phyloP scores from a whole-genome alignment of 306 rosid species.

The Dalbergia cochinchinensis region DNA sequence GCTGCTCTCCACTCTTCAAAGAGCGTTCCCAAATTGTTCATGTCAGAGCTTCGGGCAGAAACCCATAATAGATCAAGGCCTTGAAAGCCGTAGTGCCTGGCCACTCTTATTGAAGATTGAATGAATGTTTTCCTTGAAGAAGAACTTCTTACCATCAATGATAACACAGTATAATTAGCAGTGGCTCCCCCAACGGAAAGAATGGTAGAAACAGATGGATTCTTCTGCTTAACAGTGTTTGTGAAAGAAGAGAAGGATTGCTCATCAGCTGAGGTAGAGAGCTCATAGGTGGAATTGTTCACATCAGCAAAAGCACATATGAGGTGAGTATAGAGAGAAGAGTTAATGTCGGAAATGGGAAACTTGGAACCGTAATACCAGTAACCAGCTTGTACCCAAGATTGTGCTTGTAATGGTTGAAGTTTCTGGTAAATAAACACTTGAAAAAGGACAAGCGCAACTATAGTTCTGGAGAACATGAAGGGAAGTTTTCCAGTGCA shows the following conservation, averaged over 20 bases:
- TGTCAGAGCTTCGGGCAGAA: conserved; percentile 37
- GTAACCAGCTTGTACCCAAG: conserved; percentile 50
- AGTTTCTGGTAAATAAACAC: too few relatives aligned
- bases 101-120: conserved; percentile 43
- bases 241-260: conserved; percentile 47
- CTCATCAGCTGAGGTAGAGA: conserved; percentile 22
- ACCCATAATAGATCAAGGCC: conserved; percentile 54
- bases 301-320: conserved; percentile 44
- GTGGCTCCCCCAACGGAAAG: conserved; percentile 35
- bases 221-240: conserved; percentile 26
- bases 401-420: conserved; percentile 32
- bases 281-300: conserved; percentile 49
- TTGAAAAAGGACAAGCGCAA: too few relatives aligned
- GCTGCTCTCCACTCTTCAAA: conserved; percentile 53
- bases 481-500: too few relatives aligned
- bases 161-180: not conserved
- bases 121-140: conserved; percentile 50
- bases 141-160: conserved; percentile 21
- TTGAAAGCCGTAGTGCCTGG: conserved; percentile 49
- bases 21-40: conserved; percentile 44
- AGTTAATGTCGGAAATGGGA: conserved; percentile 44
- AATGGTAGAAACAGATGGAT: conserved; percentile 50
- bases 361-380: conserved; percentile 28
- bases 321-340: conserved; percentile 53
- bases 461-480: too few relatives aligned